phyloP scores from a whole-genome alignment of 1,284 basidiomycete species.

The Marasmius sp. region DNA sequence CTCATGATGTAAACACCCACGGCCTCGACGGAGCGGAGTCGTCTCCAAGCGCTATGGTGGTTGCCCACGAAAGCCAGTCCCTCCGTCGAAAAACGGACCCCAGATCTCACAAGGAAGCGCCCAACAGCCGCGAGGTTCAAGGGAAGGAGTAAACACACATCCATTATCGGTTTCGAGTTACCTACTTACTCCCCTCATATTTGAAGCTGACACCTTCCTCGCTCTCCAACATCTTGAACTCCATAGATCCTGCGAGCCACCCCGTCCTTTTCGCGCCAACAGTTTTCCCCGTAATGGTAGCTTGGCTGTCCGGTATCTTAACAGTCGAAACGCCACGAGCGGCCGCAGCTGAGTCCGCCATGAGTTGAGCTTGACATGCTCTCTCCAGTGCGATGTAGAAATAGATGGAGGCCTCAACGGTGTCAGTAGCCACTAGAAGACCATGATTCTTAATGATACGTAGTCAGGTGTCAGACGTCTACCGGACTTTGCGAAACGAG shows the following conservation, averaged over 20 bases:
- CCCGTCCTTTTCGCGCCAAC: not conserved
- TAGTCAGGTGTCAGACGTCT: not conserved
- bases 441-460: conserved; percentile 53
- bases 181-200: not conserved
- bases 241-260: not conserved
- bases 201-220: conserved; percentile 4
- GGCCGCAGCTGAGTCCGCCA: conserved; percentile 46
- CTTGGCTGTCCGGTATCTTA: not conserved
- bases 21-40: too few relatives aligned
- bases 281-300: not conserved
- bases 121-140: too few relatives aligned
- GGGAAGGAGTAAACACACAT: not conserved
- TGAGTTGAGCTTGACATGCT: conserved; percentile 48
- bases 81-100: too few relatives aligned
- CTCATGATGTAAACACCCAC: too few relatives aligned
- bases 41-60: too few relatives aligned
- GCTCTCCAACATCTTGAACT: conserved; percentile 2
- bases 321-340: not conserved
- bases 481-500: not conserved
- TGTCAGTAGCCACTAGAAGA: conserved; percentile 44
- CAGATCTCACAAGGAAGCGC: too few relatives aligned
- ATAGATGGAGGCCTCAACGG: conserved; percentile 33
- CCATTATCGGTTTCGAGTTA: not conserved
- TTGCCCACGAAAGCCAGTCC: too few relatives aligned
- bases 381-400: conserved; percentile 32